Evolutionary conservation across 2,329 filamentous ascomycete genomes (phyloP).

Genomic region (Salinomyces thailandicus): DNA sequence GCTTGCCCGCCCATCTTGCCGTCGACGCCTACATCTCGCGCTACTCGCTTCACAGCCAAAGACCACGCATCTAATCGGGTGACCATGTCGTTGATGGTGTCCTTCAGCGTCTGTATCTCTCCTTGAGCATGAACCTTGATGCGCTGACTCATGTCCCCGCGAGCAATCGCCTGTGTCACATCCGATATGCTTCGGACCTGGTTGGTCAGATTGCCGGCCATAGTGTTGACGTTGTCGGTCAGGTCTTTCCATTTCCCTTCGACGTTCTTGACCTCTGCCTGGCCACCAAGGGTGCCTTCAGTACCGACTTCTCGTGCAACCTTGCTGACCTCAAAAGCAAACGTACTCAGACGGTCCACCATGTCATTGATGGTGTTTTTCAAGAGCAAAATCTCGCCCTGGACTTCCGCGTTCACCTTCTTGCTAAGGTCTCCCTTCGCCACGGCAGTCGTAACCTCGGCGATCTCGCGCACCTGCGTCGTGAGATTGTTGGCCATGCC

Average conservation of each 20-base stretch:
- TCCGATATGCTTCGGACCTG: constrained; percentile 85
- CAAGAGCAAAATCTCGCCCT: constrained; percentile 46
- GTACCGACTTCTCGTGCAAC: constrained; percentile 55
- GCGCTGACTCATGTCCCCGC: constrained; percentile 90
- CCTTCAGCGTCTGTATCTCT: constrained; percentile 86
- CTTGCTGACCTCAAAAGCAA: constrained; percentile 56
- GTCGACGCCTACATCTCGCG: constrained; percentile 92
- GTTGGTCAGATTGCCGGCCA: constrained; percentile 53
- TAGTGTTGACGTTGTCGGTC: constrained; percentile 58
- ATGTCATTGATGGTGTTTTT: constrained; percentile 78
- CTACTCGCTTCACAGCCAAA: constrained; percentile 88
- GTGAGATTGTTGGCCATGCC: constrained; percentile 42
- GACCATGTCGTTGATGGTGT: constrained; percentile 99
- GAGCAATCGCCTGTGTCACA: constrained; percentile 88
- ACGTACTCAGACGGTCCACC: constrained; percentile 54
- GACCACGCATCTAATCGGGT: constrained; percentile 91
- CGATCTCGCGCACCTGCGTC: constrained; percentile 42
- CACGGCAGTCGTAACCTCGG: constrained; percentile 43
- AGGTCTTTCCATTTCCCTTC: constrained; percentile 58
- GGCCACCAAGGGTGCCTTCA: constrained; percentile 53
- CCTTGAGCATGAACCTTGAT: constrained; percentile 92
- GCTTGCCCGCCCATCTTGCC: constrained; percentile 98
- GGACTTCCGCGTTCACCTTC: constrained; percentile 43
- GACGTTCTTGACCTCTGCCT: constrained; percentile 54
- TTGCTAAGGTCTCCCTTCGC: constrained; percentile 42